Evolutionary conservation across 345 rosid genomes (phyloP), one percentile per base, ranked within the genome.

Genomic region (Brassica carinata): DNA sequence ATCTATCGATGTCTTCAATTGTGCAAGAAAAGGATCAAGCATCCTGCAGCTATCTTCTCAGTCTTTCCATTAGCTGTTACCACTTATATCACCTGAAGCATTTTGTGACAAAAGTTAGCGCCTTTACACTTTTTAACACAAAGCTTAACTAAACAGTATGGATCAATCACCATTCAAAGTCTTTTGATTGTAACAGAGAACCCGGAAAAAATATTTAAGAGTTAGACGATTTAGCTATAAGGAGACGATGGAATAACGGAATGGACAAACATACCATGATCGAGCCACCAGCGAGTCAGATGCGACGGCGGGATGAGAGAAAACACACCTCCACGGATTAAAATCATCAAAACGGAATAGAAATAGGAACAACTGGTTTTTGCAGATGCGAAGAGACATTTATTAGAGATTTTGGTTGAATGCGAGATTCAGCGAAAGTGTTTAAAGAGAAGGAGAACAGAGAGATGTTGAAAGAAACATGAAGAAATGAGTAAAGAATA

Each of bases 11-110:
- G 86, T 85, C 85, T 89, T 93, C 85, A 93, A 86, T 71, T 96
- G 97, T 79, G 96, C 86, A 71, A 90, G 93, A 79, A 92, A 96
- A 36, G 98, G 98, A 85, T 80, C 92, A 57, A 93, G 77, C 87
- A 88, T 51, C 99, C 97, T 9, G 98, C 85, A 67, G 97, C 97
- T 81, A 96, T 64, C 74, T 93, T 96, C 85, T 92, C 90, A 4
- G 86, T 86, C 86, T 91, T 93, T 57, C 92, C 96, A 89, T 89
- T 88, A 66, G 88, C 93, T 59, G 76, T 75, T 85, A 96, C 88
- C 80, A 81, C 90, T 92, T 82, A 81, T 96, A 98, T 81, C 92
- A 96, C 95, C 98, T 96, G 78, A 43, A 40, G 3, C 1, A 40
- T 45, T 45, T 45, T 45, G 7, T 48, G 53, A 45, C n/a, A 48